phyloP scores from a whole-genome alignment of 345 rosid species.

The Linum lewisii region DNA sequence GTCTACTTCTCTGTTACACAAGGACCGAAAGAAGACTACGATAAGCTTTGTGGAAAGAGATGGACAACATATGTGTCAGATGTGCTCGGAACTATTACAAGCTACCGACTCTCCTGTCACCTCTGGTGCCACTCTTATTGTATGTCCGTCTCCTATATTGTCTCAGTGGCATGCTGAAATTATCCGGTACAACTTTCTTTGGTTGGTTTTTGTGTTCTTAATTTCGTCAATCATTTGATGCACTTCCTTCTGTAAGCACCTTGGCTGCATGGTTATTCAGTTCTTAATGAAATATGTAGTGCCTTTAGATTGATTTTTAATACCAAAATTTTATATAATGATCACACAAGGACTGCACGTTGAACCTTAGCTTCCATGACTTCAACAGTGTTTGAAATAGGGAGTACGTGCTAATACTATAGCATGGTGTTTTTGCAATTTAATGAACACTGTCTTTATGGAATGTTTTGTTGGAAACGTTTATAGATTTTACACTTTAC shows the following conservation, averaged over 20 bases:
- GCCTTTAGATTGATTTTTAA: too few species aligned
- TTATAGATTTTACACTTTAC: too few species aligned
- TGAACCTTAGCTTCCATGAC: too few species aligned
- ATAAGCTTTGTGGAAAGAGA: slow-evolving; percentile 46
- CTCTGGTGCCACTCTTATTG: slow-evolving; percentile 86
- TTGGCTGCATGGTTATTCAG: too few species aligned
- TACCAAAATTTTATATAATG: too few species aligned
- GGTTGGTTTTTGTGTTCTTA: slow-evolving; percentile 4
- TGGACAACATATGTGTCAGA: slow-evolving; percentile 63
- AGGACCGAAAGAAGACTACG: slow-evolving; percentile 42
- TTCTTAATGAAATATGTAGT: too few species aligned
- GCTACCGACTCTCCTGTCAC: slow-evolving; percentile 69
- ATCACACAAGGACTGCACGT: too few species aligned
- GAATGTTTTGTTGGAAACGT: too few species aligned
- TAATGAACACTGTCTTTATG: too few species aligned
- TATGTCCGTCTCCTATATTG: slow-evolving; percentile 94
- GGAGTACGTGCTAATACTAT: too few species aligned
- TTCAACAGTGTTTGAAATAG: too few species aligned
- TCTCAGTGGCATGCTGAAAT: slow-evolving; percentile 94
- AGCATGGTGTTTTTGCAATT: too few species aligned
- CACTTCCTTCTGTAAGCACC: background rate
- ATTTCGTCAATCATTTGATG: background rate
- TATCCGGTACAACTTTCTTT: slow-evolving; percentile 43
- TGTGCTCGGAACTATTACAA: slow-evolving; percentile 68
- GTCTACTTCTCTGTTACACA: slow-evolving; percentile 25